Evolutionary conservation across 1,139 yeast species (phyloP), one percentile per base, ranked within the genome.

Genomic region (Hansenula anomala): DNA sequence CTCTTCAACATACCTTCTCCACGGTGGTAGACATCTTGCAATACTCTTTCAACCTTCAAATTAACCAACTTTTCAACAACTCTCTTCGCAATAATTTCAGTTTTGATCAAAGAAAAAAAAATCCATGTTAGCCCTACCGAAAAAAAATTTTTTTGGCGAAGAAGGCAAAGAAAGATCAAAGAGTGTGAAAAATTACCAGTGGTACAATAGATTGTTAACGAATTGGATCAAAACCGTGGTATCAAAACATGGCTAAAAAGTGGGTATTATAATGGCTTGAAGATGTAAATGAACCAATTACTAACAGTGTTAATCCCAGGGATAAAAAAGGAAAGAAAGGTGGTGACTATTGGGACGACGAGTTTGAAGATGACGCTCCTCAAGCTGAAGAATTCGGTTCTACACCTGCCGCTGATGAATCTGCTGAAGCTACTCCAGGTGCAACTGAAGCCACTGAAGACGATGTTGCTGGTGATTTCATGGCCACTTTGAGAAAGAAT

Each of bases 311-410:
- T 23, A 7, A 3, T 33, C 51, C 41, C 30, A 63, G 61, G 64
- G 69, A 65, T 42, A 66, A 66, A 49, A 65, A 65, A 49, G 57
- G 61, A 36, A 63, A 63, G 55, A 64, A 65, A 71, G 84, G 78
- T 40, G 83, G 78, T 41, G 90, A 80, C 57, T 74, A 78, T 68
- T 85, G 94, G 92, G 96, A 85, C 43, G 95, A 87, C 45, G 96
- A 84, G 7, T 63, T 71, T 43, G 82, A 75, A 41, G 71, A 68
- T 39, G 86, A 78, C 33, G 65, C 67, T 36, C 71, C 79, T 22
- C 73, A 71, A 49, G 73, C 74, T 38, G 79, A 77, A 59, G 85
- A 79, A 54, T 61, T 77, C 33, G 81, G 78, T 9, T 56, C 56
- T 15, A 54, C 52, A 6, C 60, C 46, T 16, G 49, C 52, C 19